Evolutionary conservation across 108 stramenopile species (phyloP), one percentile per base, ranked within the genome.

Genomic region (Skeletonema costatum): DNA sequence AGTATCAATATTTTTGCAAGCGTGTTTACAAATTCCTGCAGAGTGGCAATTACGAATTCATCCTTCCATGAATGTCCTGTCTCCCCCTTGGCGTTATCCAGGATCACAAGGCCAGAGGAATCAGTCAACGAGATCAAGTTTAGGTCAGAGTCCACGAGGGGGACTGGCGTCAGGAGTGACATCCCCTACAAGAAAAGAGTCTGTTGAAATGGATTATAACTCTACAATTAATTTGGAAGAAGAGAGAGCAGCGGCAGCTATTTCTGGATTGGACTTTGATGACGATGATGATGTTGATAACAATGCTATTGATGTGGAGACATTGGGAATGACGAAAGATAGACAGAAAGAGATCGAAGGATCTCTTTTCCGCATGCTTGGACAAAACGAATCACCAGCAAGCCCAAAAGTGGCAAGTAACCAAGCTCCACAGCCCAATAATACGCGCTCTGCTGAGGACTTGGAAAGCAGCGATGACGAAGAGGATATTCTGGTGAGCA

Each of bases 1-100:
- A 19, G 96, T 92, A 32, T 86, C 87, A 25, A 97, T 99, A n/a
- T 99, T 99, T 75, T 70, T 99, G 29, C 93, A 93, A 77, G 90
- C 90, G 12, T 96, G 92, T 62, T 71, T 96, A 60, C 93, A 94
- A 75, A 87, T 97, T 31, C 92, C 93, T 0, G 78, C 83, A 19
- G 71, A 73, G 38, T 95, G 94, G 94, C 89, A 90, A 69, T 77
- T 92, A n/a, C 74, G 78, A 19, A 85, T 90, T 16, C 91, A 90
- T 64, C 90, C 91, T 2, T 82, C 85, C 4, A 95, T 95, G 92
- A 95, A 95, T 80, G 65, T 95, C 16, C 88, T 90, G 85, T 81
- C 88, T 32, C 92, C 94, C 25, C 94, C 94, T 41, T 95, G 94
- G 94, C 85, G 88, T 60, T 95, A 73, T 72, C 86, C 86, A 14